Percentiles rank a stretch among this genome's conserved stretches.
Evolutionary conservation across 176 grass and related monocot genomes (phyloP).

Genomic region (Panicum miliaceum): DNA sequence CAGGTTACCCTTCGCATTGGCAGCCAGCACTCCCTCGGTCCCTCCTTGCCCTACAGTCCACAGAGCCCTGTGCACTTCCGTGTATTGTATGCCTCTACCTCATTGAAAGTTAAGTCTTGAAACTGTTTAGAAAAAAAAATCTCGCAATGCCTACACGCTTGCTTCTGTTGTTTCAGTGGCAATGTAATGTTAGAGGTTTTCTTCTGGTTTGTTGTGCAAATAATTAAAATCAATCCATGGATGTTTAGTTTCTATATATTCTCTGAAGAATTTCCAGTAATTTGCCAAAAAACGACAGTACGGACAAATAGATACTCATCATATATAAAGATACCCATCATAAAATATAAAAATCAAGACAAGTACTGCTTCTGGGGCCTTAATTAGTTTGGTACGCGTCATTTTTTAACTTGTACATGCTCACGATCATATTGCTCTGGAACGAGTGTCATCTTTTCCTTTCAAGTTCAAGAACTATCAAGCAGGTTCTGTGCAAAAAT

Average conservation of each 20-base stretch:
- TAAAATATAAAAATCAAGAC: not conserved
- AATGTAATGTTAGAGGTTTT: no score
- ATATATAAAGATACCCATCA: no score
- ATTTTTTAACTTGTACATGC: not conserved
- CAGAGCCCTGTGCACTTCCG: not conserved
- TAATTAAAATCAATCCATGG: no score
- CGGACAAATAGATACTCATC: no score
- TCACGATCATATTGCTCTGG: not conserved
- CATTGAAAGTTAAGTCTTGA: not conserved
- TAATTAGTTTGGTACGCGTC: not conserved
- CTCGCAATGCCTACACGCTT: no score
- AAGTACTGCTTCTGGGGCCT: not conserved
- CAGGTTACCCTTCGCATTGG: not conserved
- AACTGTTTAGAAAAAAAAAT: no score
- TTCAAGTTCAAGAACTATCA: not conserved
- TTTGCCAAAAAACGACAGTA: no score
- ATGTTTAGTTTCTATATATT: no score
- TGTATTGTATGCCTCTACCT: not conserved
- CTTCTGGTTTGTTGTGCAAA: no score
- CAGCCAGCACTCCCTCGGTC: not conserved
- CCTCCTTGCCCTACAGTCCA: no score
- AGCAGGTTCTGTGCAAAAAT: not conserved
- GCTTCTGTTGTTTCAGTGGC: not conserved
- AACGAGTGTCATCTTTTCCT: not conserved
- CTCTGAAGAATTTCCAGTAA: no score